phyloP scores from a whole-genome alignment of 2,329 filamentous ascomycete species.

The Fusarium chaquense region DNA sequence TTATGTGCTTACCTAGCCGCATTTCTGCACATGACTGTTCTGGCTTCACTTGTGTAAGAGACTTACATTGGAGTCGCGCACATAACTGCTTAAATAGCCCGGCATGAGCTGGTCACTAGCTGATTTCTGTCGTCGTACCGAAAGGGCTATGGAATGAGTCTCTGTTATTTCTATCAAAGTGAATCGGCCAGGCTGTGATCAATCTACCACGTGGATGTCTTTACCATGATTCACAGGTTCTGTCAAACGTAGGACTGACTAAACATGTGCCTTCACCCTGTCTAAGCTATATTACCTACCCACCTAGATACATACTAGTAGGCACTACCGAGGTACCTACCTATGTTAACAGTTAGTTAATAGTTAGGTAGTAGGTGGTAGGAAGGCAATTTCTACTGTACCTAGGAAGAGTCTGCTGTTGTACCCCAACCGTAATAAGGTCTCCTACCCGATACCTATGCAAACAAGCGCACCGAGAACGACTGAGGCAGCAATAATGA shows the following conservation, averaged over 20 bases:
- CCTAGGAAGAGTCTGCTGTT: not conserved
- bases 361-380: no score
- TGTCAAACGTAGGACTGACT: not conserved
- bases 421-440: not conserved
- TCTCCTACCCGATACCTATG: not conserved
- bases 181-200: not conserved
- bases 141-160: not conserved
- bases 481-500: not conserved
- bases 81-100: not conserved
- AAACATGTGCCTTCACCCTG: not conserved
- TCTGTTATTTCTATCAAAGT: not conserved
- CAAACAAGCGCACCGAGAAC: not conserved
- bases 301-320: no score
- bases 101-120: not conserved
- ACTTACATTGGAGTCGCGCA: not conserved
- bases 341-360: no score
- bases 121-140: not conserved
- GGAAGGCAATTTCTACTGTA: not conserved
- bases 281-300: no score
- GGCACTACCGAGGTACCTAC: no score
- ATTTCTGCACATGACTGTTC: not conserved
- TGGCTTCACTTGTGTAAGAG: not conserved
- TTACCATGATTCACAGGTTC: not conserved
- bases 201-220: not conserved
- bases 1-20: not conserved